phyloP scores from a whole-genome alignment of 805 yeast genomes.

The Spathaspora sp. region DNA sequence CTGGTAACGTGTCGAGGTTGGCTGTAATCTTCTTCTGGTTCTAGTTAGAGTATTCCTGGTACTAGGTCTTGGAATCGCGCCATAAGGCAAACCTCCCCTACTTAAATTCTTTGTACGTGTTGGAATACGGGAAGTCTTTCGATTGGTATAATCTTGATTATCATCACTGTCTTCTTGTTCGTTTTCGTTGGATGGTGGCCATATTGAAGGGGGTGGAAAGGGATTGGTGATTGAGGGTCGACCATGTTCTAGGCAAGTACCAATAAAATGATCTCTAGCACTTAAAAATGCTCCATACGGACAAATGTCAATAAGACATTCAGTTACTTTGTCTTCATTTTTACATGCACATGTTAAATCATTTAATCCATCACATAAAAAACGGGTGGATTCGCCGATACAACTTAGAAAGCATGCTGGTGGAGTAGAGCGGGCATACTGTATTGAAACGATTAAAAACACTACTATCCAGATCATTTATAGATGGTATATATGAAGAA shows the following conservation, averaged over 20 bases:
- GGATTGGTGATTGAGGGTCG: slow-evolving; percentile 9
- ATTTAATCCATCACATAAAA: slow-evolving; percentile 26
- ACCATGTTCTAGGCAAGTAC: slow-evolving; percentile 43
- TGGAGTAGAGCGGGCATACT: slow-evolving; percentile 29
- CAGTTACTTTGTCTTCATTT: slow-evolving; percentile 33
- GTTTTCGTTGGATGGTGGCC: neutral
- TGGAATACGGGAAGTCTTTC: neutral
- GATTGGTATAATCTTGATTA: neutral
- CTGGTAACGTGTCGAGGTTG: neutral
- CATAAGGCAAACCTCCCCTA: neutral
- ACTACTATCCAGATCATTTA: neutral
- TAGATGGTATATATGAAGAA: neutral
- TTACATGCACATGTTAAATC: slow-evolving; percentile 41
- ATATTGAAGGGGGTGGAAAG: slow-evolving; percentile 6
- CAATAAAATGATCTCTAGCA: slow-evolving; percentile 47
- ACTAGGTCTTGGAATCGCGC: neutral
- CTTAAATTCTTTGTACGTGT: neutral
- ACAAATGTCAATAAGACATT: slow-evolving; percentile 45
- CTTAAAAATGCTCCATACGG: slow-evolving; percentile 39
- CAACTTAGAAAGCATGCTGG: slow-evolving; percentile 51
- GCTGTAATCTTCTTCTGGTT: neutral
- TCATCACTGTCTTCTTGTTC: neutral
- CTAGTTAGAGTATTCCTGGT: neutral
- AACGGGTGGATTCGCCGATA: slow-evolving; percentile 30
- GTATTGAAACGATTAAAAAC: neutral